Evolutionary conservation across 2,329 filamentous ascomycete species (phyloP).

Genomic region (Chaetomiaceae sp.): DNA sequence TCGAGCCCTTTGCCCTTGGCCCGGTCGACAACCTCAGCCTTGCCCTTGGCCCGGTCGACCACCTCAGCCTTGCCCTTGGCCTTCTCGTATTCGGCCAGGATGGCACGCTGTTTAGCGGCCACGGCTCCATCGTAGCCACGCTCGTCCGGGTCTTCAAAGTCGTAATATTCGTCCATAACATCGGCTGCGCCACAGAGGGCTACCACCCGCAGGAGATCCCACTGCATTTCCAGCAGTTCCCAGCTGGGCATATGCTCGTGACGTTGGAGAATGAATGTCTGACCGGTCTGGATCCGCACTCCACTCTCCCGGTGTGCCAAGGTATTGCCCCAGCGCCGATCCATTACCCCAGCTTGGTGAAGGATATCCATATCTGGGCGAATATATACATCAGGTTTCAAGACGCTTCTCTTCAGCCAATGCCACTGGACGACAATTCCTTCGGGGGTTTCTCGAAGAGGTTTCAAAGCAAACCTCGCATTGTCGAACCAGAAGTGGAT

Average conservation of each 20-base stretch:
- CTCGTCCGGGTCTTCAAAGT: not conserved
- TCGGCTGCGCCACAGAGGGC: conserved; percentile 13
- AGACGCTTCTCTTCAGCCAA: conserved; percentile 7
- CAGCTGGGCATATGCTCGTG: conserved; percentile 11
- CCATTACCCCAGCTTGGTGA: conserved; percentile 4
- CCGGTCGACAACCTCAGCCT: no score
- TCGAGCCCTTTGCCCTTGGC: no score
- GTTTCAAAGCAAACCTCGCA: conserved; percentile 13
- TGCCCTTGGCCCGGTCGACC: no score
- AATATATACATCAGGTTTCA: not conserved
- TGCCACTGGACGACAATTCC: conserved; percentile 13
- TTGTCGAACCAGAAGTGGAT: conserved; percentile 16
- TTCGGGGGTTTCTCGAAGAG: conserved; percentile 5
- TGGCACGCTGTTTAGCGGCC: not conserved
- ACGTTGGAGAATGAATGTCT: conserved; percentile 7
- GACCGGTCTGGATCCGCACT: conserved; percentile 8
- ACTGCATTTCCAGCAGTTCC: conserved; percentile 14
- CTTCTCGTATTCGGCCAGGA: not conserved
- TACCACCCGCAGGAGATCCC: conserved; percentile 7
- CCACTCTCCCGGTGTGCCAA: conserved; percentile 14
- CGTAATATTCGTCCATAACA: conserved; percentile 4
- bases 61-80: no score
- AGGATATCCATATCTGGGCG: not conserved
- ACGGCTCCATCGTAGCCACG: not conserved
- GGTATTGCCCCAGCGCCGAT: not conserved